Conservation (phyloP, 768 basidiomycete species). For the Leccinum uliginosum region DNA sequence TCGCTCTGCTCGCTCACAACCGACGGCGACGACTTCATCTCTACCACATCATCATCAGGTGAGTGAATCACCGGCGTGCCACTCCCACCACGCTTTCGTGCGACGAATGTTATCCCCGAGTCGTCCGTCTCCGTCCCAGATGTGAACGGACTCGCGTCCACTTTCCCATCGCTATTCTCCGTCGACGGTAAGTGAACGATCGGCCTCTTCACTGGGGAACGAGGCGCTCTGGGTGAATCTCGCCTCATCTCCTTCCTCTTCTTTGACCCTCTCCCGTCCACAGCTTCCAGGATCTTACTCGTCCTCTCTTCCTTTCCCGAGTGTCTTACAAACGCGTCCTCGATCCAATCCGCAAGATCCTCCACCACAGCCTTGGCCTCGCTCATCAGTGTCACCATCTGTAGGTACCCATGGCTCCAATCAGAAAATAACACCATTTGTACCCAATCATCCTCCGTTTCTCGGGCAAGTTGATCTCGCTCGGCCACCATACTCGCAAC, state of each 20-base stretch:
- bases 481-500: constrained; percentile 49
- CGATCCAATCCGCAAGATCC: constrained; percentile 90
- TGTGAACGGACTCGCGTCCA: constrained; percentile 29
- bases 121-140: constrained; percentile 70
- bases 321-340: constrained; percentile 57
- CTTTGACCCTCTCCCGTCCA: constrained; percentile 18
- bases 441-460: constrained; percentile 93
- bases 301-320: constrained; percentile 26
- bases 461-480: constrained; percentile 52
- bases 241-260: constrained; percentile 23
- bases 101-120: constrained; percentile 64
- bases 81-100: constrained; percentile 43
- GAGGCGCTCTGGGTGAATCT: constrained; percentile 19
- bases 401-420: constrained; percentile 96
- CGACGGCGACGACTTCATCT: constrained; percentile 15
- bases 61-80: constrained; percentile 24
- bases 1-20: constrained; percentile 3
- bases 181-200: background rate
- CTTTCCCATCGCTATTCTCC: constrained; percentile 6
- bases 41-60: constrained; percentile 15
- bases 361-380: constrained; percentile 77
- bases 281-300: constrained; percentile 15
- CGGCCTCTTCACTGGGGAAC: constrained; percentile 22
- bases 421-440: constrained; percentile 90
- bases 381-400: constrained; percentile 85